Evolutionary conservation across 768 basidiomycete species (phyloP).

Genomic region (Lactarius tabidus): DNA sequence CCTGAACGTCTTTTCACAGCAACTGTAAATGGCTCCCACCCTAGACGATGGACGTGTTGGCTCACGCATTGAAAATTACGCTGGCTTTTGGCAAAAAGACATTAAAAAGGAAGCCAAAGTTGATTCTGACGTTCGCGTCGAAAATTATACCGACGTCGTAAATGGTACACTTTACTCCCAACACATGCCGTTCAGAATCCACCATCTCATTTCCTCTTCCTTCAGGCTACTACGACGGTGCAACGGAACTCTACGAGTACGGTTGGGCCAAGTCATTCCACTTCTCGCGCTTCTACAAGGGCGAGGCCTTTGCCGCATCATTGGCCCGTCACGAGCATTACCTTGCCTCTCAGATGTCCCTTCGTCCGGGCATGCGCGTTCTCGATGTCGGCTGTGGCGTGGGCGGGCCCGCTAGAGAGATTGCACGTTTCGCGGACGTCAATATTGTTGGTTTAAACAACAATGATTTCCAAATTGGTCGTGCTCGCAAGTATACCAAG

Average conservation of each 20-base stretch:
- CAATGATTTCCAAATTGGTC: conserved; percentile 90
- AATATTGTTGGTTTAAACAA: conserved; percentile 88
- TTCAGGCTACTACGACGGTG: conserved; percentile 93
- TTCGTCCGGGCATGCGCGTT: conserved; percentile 90
- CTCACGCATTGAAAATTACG: conserved; percentile 78
- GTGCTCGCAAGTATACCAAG: conserved; percentile 81
- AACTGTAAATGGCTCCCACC: conserved; percentile 18
- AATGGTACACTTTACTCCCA: conserved; percentile 61
- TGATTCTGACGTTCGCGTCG: conserved; percentile 69
- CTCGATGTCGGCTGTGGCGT: conserved; percentile 99
- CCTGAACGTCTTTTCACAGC: neutral
- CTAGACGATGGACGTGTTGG: conserved; percentile 37
- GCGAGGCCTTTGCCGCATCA: conserved; percentile 69
- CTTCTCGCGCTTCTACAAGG: conserved; percentile 95
- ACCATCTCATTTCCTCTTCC: neutral
- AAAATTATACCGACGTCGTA: conserved; percentile 88
- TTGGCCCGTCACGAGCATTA: conserved; percentile 97
- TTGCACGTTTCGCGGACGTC: conserved; percentile 85
- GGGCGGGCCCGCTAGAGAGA: conserved; percentile 94
- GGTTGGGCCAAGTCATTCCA: conserved; percentile 93
- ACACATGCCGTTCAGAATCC: neutral
- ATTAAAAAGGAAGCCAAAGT: conserved; percentile 57
- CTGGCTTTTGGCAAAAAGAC: conserved; percentile 89
- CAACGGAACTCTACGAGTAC: conserved; percentile 92
- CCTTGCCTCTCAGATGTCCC: conserved; percentile 79